Conservation (phyloP, 805 yeast genomes). For the Wickerhamiella vanderwaltii region DNA sequence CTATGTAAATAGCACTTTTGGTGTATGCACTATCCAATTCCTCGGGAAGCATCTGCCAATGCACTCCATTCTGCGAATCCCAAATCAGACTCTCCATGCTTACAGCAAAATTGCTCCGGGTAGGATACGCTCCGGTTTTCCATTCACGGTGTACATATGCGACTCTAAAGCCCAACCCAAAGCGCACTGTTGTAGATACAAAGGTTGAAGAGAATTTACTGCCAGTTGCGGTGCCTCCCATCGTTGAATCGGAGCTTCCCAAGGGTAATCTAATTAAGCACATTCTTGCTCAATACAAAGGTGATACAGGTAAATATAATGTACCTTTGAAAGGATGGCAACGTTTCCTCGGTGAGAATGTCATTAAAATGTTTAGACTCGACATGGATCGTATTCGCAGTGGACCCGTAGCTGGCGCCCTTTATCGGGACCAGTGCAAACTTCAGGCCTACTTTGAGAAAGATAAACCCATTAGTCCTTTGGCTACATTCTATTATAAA, state of each 20-base stretch:
- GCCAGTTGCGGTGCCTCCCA: constrained; percentile 20
- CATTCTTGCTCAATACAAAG: constrained; percentile 24
- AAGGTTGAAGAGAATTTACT: constrained; percentile 16
- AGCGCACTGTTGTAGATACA: constrained; percentile 22
- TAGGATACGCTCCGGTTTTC: neutral
- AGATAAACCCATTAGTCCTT: constrained; percentile 37
- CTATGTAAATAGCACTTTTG: constrained; percentile 32
- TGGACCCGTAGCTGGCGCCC: constrained; percentile 87
- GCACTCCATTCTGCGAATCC: constrained; percentile 36
- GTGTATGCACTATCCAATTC: constrained; percentile 33
- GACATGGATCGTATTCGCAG: constrained; percentile 91
- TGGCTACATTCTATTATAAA: constrained; percentile 77
- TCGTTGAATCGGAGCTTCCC: constrained; percentile 14
- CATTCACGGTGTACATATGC: no score
- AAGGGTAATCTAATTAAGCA: constrained; percentile 23
- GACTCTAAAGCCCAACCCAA: constrained; percentile 18
- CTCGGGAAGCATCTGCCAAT: constrained; percentile 37
- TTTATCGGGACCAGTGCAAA: constrained; percentile 77
- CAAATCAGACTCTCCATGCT: constrained; percentile 8
- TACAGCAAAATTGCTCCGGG: constrained; percentile 1
- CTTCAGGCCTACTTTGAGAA: constrained; percentile 45
- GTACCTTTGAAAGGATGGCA: constrained; percentile 25
- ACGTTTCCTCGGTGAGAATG: constrained; percentile 24
- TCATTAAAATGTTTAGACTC: constrained; percentile 40
- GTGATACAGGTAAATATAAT: constrained; percentile 20